These are phyloP conservation scores for Tetraselmis striata DNA, from an alignment of 139 green algal genomes.

Conservation along the genomic window DNA sequence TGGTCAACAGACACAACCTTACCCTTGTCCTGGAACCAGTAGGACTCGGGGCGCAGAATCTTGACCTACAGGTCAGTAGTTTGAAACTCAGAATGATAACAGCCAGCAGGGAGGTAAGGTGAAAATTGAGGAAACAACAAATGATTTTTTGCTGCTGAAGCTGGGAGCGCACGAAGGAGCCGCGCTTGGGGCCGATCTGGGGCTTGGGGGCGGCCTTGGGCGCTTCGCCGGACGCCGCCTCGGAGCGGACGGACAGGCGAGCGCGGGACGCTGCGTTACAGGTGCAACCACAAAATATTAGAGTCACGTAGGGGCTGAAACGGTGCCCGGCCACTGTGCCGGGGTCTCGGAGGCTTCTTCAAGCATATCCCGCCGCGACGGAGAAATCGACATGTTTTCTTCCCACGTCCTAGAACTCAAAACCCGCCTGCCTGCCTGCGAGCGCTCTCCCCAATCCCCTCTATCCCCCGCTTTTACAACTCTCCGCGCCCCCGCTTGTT, in stretches of 20 bases:
- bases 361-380: no score
- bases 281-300: background rate
- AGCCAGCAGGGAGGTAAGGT: no score
- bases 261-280: background rate
- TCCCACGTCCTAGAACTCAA: background rate
- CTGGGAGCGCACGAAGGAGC: conserved; percentile 45
- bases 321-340: no score
- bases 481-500: no score
- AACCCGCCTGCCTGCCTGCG: background rate
- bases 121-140: no score
- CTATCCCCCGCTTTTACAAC: no score
- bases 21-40: conserved; percentile 97
- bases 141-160: no score
- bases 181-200: conserved; percentile 76
- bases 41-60: conserved; percentile 94
- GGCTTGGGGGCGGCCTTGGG: conserved; percentile 23
- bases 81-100: no score
- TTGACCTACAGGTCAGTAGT: conserved; percentile 93
- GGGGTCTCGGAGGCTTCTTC: no score
- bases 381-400: no score
- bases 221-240: background rate
- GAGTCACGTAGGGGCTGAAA: no score
- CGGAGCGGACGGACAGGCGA: background rate
- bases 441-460: background rate
- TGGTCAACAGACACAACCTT: conserved; percentile 99